A percentile compares a stretch with the other conserved stretches of the same genome.
Evolutionary conservation across 306 rosid genomes (phyloP).

Genomic region (Sechiopsis laciniata): DNA sequence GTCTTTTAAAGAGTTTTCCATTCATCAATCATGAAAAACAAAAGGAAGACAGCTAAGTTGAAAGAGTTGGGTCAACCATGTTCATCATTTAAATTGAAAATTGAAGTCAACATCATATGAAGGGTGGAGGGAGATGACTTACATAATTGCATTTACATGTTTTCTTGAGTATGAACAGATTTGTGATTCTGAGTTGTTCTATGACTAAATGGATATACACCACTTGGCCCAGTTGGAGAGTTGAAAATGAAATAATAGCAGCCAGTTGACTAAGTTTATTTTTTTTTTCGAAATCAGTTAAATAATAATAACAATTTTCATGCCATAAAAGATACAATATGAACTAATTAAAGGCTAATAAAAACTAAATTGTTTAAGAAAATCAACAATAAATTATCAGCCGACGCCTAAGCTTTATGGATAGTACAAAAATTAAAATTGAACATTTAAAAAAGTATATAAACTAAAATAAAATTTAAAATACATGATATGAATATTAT

Average conservation of each 20-base stretch:
- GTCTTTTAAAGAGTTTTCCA: conserved; percentile 4
- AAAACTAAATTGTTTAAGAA: too few relatives aligned
- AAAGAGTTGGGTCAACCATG: conserved; percentile 3
- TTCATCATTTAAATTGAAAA: conserved; percentile 2
- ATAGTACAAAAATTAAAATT: too few relatives aligned
- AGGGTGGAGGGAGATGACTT: neutral
- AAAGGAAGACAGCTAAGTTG: neutral
- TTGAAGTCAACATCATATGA: conserved; percentile 4
- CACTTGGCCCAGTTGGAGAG: neutral
- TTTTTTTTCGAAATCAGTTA: too few relatives aligned
- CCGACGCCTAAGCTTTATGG: too few relatives aligned
- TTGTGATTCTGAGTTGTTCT: neutral
- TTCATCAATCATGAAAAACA: conserved; percentile 7
- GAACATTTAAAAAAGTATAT: too few relatives aligned
- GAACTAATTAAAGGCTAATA: too few relatives aligned
- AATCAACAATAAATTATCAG: too few relatives aligned
- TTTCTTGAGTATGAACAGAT: neutral
- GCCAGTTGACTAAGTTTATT: neutral
- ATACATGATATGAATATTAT: too few relatives aligned
- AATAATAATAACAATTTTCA: too few relatives aligned
- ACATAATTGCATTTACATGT: conserved; percentile 4
- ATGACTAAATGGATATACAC: neutral
- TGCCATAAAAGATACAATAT: too few relatives aligned
- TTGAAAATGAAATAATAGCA: neutral
- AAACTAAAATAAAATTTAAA: too few relatives aligned